phyloP scores from a whole-genome alignment of 768 basidiomycete genomes.

The Amanita molliuscula region DNA sequence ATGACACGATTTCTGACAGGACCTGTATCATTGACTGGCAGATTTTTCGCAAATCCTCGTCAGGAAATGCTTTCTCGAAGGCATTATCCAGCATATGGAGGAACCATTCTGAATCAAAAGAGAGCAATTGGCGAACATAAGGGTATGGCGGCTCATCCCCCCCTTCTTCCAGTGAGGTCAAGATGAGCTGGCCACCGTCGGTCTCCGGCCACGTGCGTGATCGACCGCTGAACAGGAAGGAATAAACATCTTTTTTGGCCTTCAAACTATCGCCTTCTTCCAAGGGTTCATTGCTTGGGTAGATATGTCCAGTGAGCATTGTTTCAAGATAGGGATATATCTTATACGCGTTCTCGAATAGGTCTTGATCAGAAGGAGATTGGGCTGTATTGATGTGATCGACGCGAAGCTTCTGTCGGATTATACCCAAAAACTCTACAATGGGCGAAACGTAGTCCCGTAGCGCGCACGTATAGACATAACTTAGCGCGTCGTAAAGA shows the following conservation, averaged over 20 bases:
- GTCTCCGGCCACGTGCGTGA: conserved; percentile 64
- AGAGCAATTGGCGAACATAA: conserved; percentile 73
- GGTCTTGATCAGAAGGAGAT: conserved; percentile 20
- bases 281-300: conserved; percentile 75
- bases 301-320: conserved; percentile 71
- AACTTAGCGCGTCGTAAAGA: conserved; percentile 90
- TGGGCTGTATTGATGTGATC: conserved; percentile 9
- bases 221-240: conserved; percentile 76
- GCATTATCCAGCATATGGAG: conserved; percentile 90
- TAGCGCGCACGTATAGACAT: conserved; percentile 85
- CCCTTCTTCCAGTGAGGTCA: conserved; percentile 68
- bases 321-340: conserved; percentile 83
- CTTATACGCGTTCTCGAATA: conserved; percentile 67
- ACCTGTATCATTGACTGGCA: conserved; percentile 80
- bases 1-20: conserved; percentile 66
- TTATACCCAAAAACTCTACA: conserved; percentile 71
- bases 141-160: conserved; percentile 81
- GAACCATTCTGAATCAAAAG: conserved; percentile 89
- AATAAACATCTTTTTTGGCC: conserved; percentile 70
- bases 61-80: conserved; percentile 88
- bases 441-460: conserved; percentile 85
- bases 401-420: conserved; percentile 46
- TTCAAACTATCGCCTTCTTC: conserved; percentile 48
- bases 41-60: conserved; percentile 56
- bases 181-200: conserved; percentile 59